phyloP scores from a whole-genome alignment of 2,329 filamentous ascomycete genomes.

The Cladobotryum mycophilum region DNA sequence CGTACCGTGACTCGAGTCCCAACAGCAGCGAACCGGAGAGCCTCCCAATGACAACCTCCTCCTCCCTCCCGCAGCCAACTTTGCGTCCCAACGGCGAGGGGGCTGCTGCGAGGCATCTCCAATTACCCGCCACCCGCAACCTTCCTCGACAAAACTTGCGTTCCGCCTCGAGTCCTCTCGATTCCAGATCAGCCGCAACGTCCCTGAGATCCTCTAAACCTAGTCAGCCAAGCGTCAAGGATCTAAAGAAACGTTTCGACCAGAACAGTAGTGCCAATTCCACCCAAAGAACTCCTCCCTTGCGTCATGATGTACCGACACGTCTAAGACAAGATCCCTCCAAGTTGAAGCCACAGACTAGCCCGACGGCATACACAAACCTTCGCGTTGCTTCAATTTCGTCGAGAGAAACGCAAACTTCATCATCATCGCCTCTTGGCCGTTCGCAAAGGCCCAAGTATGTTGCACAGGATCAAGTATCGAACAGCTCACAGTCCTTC shows the following conservation, averaged over 20 bases:
- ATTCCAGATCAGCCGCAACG: constrained; percentile 31
- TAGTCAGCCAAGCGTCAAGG: constrained; percentile 65
- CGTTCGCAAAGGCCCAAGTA: constrained; percentile 41
- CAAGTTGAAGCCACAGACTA: constrained; percentile 28
- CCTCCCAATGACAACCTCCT: constrained; percentile 32
- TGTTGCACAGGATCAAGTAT: constrained; percentile 44
- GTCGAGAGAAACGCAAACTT: background rate
- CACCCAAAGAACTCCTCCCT: constrained; percentile 29
- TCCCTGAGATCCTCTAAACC: constrained; percentile 28
- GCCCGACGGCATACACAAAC: constrained; percentile 35
- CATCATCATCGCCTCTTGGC: constrained; percentile 19
- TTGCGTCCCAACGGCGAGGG: constrained; percentile 47
- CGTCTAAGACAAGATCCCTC: constrained; percentile 26
- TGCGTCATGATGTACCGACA: constrained; percentile 27
- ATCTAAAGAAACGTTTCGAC: constrained; percentile 74
- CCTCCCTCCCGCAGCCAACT: constrained; percentile 35
- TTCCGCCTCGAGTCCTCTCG: constrained; percentile 51
- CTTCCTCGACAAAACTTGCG: constrained; percentile 39
- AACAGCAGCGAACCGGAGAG: constrained; percentile 29
- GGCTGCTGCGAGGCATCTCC: constrained; percentile 42
- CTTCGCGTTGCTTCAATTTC: constrained; percentile 23
- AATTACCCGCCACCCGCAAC: constrained; percentile 33
- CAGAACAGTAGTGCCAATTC: constrained; percentile 42
- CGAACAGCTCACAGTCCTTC: constrained; percentile 52
- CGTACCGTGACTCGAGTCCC: constrained; percentile 36